Percentiles rank a stretch among this genome's conserved stretches.
Conservation (phyloP, 768 basidiomycete species). For the Boletus vinaceobasis region DNA sequence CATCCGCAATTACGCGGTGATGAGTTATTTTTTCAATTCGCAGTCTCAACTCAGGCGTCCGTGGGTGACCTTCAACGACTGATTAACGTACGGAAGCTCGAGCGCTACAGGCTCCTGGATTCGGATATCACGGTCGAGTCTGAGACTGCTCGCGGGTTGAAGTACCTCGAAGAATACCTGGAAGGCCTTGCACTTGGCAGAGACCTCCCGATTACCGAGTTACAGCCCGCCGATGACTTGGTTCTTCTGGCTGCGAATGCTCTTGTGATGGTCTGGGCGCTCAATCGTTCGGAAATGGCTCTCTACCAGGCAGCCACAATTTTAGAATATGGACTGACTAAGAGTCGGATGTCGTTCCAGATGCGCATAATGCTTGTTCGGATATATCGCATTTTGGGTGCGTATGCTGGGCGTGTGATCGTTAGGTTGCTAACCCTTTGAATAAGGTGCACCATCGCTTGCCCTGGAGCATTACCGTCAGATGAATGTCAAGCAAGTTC, state of each 20-base stretch:
- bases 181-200: conserved; percentile 64
- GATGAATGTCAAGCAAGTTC: conserved; percentile 80
- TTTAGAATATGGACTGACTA: conserved; percentile 67
- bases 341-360: conserved; percentile 78
- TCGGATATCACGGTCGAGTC: conserved; percentile 52
- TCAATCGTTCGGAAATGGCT: conserved; percentile 51
- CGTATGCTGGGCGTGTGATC: conserved; percentile 8
- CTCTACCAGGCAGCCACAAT: conserved; percentile 63
- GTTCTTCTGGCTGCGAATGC: conserved; percentile 70
- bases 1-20: conserved; percentile 6
- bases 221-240: conserved; percentile 87
- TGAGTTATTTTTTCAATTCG: conserved; percentile 16
- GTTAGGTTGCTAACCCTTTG: background rate
- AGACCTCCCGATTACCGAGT: conserved; percentile 66
- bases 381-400: conserved; percentile 80
- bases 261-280: conserved; percentile 60
- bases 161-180: conserved; percentile 61
- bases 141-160: conserved; percentile 50
- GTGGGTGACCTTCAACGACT: conserved; percentile 55
- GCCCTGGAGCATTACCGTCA: conserved; percentile 77
- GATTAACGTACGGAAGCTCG: conserved; percentile 74
- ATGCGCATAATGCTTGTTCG: conserved; percentile 73
- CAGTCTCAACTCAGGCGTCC: conserved; percentile 39
- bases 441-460: conserved; percentile 63
- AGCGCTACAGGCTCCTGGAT: conserved; percentile 54